These are phyloP conservation scores for Heliamphora pulchella DNA, from an alignment of 179 eudicot genomes.

Conservation along the genomic window DNA sequence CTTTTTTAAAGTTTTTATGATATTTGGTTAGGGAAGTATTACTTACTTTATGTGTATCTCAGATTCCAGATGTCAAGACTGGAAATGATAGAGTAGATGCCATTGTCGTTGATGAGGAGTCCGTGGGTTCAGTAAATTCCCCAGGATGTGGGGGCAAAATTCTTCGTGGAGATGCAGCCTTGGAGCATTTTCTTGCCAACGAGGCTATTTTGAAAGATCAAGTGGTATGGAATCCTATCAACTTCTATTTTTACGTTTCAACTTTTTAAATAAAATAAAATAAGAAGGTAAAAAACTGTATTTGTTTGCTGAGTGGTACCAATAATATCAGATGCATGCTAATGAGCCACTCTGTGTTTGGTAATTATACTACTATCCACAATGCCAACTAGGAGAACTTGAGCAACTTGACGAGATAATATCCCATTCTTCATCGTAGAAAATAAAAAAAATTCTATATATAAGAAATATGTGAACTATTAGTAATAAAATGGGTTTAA, in stretches of 20 bases:
- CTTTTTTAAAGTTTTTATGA: background rate
- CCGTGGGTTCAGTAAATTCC: constrained; percentile 35
- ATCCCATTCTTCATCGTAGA: too few relatives aligned
- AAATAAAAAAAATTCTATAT: background rate
- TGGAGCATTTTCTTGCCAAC: constrained; percentile 33
- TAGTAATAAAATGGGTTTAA: background rate
- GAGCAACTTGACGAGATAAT: too few relatives aligned
- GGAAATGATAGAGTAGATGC: constrained; percentile 53
- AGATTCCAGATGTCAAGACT: constrained; percentile 53
- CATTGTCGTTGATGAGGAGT: constrained; percentile 51
- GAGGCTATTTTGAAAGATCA: constrained; percentile 21
- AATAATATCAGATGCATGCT: too few relatives aligned
- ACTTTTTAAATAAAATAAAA: too few relatives aligned
- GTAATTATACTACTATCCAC: too few relatives aligned
- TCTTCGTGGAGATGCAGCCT: constrained; percentile 51
- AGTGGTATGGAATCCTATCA: constrained; percentile 17
- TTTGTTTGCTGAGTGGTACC: too few relatives aligned
- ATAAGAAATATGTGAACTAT: background rate
- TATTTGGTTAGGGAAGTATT: background rate
- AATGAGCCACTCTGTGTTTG: too few relatives aligned
- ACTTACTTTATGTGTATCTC: background rate
- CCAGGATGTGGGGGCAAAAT: constrained; percentile 50
- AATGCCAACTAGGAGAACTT: too few relatives aligned
- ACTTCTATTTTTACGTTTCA: too few relatives aligned
- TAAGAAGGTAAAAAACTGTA: too few relatives aligned